phyloP scores from a whole-genome alignment of 2,329 filamentous ascomycete species.

The Colletotrichum abscissum region DNA sequence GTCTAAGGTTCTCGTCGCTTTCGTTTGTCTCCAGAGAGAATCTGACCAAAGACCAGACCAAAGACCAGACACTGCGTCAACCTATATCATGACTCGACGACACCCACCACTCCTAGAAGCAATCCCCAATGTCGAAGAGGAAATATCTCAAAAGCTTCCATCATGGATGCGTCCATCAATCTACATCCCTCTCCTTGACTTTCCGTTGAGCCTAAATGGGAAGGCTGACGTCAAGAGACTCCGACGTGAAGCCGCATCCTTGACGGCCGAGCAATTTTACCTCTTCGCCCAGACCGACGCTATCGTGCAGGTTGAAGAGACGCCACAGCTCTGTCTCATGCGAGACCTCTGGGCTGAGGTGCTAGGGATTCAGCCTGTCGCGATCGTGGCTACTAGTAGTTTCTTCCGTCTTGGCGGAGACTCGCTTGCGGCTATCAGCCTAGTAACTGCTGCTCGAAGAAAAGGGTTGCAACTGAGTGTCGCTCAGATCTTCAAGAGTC shows the following conservation, averaged over 20 bases:
- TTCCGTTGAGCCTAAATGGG: constrained; percentile 18
- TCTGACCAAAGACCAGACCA: too few relatives aligned
- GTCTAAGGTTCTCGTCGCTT: constrained; percentile 21
- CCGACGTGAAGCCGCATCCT: background rate
- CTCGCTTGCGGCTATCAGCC: constrained; percentile 41
- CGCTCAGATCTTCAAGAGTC: constrained; percentile 20
- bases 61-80: background rate
- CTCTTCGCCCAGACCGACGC: background rate
- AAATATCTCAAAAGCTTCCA: constrained; percentile 4
- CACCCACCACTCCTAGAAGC: background rate
- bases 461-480: background rate
- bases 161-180: constrained; percentile 31
- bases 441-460: constrained; percentile 24
- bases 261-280: constrained; percentile 23
- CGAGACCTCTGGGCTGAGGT: constrained; percentile 17
- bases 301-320: background rate
- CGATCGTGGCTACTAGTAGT: constrained; percentile 35
- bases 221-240: constrained; percentile 21
- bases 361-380: background rate
- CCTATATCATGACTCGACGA: background rate
- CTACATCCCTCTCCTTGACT: constrained; percentile 13
- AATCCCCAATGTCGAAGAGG: background rate
- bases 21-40: background rate
- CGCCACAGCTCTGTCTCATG: background rate
- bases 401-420: constrained; percentile 42